Evolutionary conservation across 208 protist genomes (phyloP).

Genomic region (Leishmania arabica): DNA sequence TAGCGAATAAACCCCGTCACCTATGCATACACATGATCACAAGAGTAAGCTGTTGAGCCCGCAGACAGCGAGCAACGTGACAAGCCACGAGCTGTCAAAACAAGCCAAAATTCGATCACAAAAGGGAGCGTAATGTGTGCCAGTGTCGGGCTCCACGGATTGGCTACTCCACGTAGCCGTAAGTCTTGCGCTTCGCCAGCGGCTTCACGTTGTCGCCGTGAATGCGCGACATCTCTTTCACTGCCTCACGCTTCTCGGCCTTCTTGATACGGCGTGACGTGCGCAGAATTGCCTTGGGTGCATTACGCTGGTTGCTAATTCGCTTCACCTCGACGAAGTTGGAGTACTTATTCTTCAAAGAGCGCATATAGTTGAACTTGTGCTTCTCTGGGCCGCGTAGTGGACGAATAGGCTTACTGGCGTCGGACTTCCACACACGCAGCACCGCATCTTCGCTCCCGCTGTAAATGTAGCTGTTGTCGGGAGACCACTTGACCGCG

Average conservation of each 20-base stretch:
- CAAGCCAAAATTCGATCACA: neutral
- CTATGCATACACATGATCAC: neutral
- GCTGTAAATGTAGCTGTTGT: slow-evolving; percentile 95
- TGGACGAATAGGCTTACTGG: slow-evolving; percentile 88
- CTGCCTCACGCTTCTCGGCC: slow-evolving; percentile 74
- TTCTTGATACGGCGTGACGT: slow-evolving; percentile 69
- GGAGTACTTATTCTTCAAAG: slow-evolving; percentile 85
- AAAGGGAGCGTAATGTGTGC: neutral
- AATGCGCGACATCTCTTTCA: slow-evolving; percentile 87
- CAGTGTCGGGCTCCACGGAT: neutral
- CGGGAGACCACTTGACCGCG: slow-evolving; percentile 91
- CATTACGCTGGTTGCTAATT: slow-evolving; percentile 89
- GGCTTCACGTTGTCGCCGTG: slow-evolving; percentile 84
- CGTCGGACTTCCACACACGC: slow-evolving; percentile 96
- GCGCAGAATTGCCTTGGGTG: slow-evolving; percentile 81
- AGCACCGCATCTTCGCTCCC: slow-evolving; percentile 97
- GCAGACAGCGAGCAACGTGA: neutral
- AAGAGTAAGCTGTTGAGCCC: neutral
- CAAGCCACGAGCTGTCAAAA: neutral
- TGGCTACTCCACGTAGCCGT: slow-evolving; percentile 78
- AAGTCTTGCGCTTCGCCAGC: slow-evolving; percentile 87
- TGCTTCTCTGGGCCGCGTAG: slow-evolving; percentile 90
- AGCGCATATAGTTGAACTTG: slow-evolving; percentile 94
- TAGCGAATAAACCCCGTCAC: neutral
- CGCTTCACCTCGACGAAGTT: slow-evolving; percentile 88